phyloP scores from a whole-genome alignment of 192 early-diverging fungal genomes.

The Umbelopsis vinacea region DNA sequence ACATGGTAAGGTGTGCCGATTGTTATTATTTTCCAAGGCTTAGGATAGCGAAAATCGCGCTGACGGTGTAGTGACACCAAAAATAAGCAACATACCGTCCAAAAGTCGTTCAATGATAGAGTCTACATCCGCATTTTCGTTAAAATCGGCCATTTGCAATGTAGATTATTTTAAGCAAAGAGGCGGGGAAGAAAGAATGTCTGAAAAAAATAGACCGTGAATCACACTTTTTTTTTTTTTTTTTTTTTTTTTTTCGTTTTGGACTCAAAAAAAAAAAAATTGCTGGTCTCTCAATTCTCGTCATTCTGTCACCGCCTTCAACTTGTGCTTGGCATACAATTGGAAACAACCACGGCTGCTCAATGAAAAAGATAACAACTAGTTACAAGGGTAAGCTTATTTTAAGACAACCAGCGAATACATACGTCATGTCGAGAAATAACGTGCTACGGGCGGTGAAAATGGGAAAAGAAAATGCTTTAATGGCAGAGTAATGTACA shows the following conservation, averaged over 20 bases:
- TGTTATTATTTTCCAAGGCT: background rate
- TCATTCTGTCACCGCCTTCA: no score
- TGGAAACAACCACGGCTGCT: no score
- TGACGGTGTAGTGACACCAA: background rate
- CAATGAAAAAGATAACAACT: no score
- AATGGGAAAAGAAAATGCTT: no score
- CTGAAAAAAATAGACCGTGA: constrained; percentile 1
- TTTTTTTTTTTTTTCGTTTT: background rate
- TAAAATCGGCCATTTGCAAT: constrained; percentile 19
- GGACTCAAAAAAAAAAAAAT: background rate
- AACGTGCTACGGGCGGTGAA: no score
- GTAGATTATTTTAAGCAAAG: background rate
- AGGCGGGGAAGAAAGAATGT: constrained; percentile 10
- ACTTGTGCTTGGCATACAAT: no score
- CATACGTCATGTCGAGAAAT: no score
- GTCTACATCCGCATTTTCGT: constrained; percentile 32
- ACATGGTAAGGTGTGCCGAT: background rate
- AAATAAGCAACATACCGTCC: constrained; percentile 29
- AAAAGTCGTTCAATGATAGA: constrained; percentile 36
- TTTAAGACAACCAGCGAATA: no score
- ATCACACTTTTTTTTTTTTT: background rate
- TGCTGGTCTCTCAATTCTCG: no score
- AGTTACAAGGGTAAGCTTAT: no score
- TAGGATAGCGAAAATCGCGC: background rate
- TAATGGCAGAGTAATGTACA: no score